Evolutionary conservation across 179 eudicot species (phyloP).

Genomic region (Beta corolliflora): DNA sequence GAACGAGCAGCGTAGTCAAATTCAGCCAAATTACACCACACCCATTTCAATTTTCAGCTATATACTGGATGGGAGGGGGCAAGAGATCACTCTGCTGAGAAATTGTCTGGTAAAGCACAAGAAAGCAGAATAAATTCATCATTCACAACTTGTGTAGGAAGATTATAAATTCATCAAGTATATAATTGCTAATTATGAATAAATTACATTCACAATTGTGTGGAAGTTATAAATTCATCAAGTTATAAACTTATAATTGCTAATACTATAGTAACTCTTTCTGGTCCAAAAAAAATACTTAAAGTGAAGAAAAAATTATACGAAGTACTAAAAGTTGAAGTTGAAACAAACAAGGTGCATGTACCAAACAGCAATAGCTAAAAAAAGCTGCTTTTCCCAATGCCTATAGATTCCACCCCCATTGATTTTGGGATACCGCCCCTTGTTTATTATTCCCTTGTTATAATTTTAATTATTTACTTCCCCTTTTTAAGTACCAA

Average conservation of each 20-base stretch:
- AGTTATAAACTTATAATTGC: too few species aligned
- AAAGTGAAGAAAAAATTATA: background rate
- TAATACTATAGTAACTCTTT: too few species aligned
- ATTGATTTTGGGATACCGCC: slow-evolving; percentile 35
- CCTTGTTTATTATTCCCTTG: slow-evolving; percentile 9
- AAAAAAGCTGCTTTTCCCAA: slow-evolving; percentile 36
- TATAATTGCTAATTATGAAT: too few species aligned
- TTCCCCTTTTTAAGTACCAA: slow-evolving; percentile 22
- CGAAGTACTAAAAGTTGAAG: background rate
- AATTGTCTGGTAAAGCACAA: slow-evolving; percentile 25
- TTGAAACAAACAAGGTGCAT: slow-evolving; percentile 33
- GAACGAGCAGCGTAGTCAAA: too few species aligned
- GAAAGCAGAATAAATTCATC: slow-evolving; percentile 10
- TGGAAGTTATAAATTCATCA: too few species aligned
- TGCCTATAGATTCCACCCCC: slow-evolving; percentile 39
- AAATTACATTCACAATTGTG: too few species aligned
- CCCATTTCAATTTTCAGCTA: too few species aligned
- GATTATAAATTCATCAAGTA: background rate
- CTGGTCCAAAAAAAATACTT: too few species aligned
- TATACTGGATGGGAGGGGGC: slow-evolving; percentile 14
- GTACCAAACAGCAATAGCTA: slow-evolving; percentile 22
- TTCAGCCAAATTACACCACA: too few species aligned
- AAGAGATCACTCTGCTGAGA: slow-evolving; percentile 23
- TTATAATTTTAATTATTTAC: background rate
- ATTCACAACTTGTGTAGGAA: slow-evolving; percentile 13